These are phyloP conservation scores for Globisporangium cylindrosporum DNA, from an alignment of 352 stramenopile species.

Conservation along the genomic window DNA sequence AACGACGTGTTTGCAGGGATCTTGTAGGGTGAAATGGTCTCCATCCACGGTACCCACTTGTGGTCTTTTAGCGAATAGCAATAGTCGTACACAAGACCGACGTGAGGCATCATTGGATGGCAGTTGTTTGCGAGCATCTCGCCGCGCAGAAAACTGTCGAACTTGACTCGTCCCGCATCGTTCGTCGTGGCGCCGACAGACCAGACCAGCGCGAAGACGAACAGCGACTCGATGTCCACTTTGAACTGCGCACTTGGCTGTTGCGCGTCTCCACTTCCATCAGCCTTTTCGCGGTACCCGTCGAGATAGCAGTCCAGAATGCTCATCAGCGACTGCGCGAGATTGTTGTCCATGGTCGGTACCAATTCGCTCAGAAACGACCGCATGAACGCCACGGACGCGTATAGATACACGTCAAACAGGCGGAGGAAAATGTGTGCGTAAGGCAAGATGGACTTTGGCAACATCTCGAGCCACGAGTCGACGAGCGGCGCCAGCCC, in stretches of 20 bases:
- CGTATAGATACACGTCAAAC: slow-evolving; percentile 91
- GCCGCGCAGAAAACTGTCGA: slow-evolving; percentile 87
- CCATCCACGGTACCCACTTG: slow-evolving; percentile 94
- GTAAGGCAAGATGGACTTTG: slow-evolving; percentile 30
- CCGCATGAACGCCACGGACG: slow-evolving; percentile 83
- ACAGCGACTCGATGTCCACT: slow-evolving; percentile 80
- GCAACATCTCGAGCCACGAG: slow-evolving; percentile 86
- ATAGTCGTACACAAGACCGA: slow-evolving; percentile 89
- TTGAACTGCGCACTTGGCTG: slow-evolving; percentile 69
- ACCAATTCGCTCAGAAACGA: slow-evolving; percentile 88
- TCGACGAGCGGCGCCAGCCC: slow-evolving; percentile 86
- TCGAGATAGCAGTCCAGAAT: slow-evolving; percentile 90
- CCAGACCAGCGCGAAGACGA: slow-evolving; percentile 93
- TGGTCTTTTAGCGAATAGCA: slow-evolving; percentile 85
- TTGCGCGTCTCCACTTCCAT: slow-evolving; percentile 39
- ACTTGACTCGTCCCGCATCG: slow-evolving; percentile 72
- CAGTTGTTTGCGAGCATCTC: slow-evolving; percentile 79
- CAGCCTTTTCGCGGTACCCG: slow-evolving; percentile 54
- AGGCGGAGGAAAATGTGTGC: slow-evolving; percentile 62
- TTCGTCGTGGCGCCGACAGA: slow-evolving; percentile 91
- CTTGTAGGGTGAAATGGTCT: slow-evolving; percentile 86
- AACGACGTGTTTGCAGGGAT: slow-evolving; percentile 73
- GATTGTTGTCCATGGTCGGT: slow-evolving; percentile 92
- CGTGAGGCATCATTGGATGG: slow-evolving; percentile 48
- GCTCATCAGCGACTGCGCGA: slow-evolving; percentile 90